These are phyloP conservation scores for Penicillium sp. DNA, from an alignment of 2,329 filamentous ascomycete genomes.

Conservation along the genomic window DNA sequence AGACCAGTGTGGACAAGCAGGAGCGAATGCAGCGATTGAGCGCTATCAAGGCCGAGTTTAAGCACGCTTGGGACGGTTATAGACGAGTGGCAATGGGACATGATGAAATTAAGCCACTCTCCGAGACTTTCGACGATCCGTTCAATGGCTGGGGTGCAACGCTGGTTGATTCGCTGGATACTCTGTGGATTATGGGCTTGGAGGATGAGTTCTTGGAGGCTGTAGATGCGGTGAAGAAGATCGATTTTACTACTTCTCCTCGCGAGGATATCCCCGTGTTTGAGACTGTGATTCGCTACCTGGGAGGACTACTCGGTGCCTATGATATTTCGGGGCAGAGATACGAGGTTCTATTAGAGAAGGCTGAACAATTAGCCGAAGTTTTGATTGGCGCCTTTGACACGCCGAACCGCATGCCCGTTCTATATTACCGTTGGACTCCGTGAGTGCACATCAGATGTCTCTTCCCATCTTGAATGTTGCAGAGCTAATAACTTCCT, in stretches of 20 bases:
- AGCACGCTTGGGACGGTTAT: constrained; percentile 82
- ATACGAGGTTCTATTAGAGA: constrained; percentile 72
- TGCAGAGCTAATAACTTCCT: constrained; percentile 11
- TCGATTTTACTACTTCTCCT: constrained; percentile 79
- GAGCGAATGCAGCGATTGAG: constrained; percentile 67
- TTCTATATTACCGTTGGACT: constrained; percentile 78
- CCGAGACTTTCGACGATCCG: constrained; percentile 69
- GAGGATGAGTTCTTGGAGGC: constrained; percentile 79
- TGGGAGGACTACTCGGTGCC: constrained; percentile 81
- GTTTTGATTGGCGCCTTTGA: constrained; percentile 83
- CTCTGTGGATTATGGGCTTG: constrained; percentile 83
- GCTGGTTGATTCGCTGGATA: constrained; percentile 79
- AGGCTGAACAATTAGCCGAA: constrained; percentile 78
- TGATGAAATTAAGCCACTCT: constrained; percentile 80
- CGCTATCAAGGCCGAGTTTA: constrained; percentile 72
- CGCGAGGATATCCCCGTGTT: constrained; percentile 80
- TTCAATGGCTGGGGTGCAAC: constrained; percentile 94
- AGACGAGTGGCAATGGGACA: constrained; percentile 78
- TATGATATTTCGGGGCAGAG: constrained; percentile 79
- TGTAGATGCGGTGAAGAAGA: constrained; percentile 67
- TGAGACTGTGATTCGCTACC: constrained; percentile 87
- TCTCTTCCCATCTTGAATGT: not conserved
- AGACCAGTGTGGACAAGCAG: constrained; percentile 62
- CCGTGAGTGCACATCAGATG: constrained; percentile 50
- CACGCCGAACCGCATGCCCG: constrained; percentile 91